These are phyloP conservation scores for Eucalyptus cloeziana DNA, from an alignment of 345 rosid genomes.

Conservation along the genomic window DNA sequence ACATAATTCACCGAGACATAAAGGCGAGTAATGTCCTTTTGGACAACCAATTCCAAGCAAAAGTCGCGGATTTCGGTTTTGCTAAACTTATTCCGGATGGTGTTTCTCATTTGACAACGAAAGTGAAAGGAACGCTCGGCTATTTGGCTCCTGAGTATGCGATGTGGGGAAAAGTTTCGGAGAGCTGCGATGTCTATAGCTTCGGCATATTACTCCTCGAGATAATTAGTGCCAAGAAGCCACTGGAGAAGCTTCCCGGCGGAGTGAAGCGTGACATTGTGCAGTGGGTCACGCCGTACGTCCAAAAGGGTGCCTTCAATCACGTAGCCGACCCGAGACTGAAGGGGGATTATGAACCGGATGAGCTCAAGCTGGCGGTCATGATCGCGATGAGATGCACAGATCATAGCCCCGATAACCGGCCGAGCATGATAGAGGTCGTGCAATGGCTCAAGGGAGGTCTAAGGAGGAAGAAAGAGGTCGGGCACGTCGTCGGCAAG, in stretches of 20 bases:
- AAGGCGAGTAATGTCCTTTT: conserved; percentile 60
- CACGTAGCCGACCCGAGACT: conserved; percentile 37
- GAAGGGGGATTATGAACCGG: conserved; percentile 26
- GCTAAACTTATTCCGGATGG: conserved; percentile 61
- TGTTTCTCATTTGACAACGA: conserved; percentile 50
- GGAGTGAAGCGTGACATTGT: conserved; percentile 48
- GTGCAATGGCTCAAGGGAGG: conserved; percentile 41
- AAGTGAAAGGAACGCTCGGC: conserved; percentile 60
- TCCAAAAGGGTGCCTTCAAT: conserved; percentile 37
- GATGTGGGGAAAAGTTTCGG: conserved; percentile 77
- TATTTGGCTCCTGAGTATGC: conserved; percentile 71
- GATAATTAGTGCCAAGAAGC: conserved; percentile 43
- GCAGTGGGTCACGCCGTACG: conserved; percentile 45
- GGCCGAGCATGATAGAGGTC: conserved; percentile 48
- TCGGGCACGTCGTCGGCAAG: neutral
- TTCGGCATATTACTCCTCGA: conserved; percentile 55
- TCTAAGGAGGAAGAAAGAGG: conserved; percentile 7
- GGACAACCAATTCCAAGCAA: conserved; percentile 39
- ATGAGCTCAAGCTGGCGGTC: conserved; percentile 19
- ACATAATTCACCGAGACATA: conserved; percentile 60
- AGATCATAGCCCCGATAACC: conserved; percentile 23
- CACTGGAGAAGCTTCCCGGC: conserved; percentile 39
- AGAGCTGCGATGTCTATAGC: conserved; percentile 58
- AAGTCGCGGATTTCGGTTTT: conserved; percentile 67
- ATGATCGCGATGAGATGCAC: conserved; percentile 36